Conservation (phyloP, 2,329 filamentous ascomycete species). For the Fusarium sp. region DNA sequence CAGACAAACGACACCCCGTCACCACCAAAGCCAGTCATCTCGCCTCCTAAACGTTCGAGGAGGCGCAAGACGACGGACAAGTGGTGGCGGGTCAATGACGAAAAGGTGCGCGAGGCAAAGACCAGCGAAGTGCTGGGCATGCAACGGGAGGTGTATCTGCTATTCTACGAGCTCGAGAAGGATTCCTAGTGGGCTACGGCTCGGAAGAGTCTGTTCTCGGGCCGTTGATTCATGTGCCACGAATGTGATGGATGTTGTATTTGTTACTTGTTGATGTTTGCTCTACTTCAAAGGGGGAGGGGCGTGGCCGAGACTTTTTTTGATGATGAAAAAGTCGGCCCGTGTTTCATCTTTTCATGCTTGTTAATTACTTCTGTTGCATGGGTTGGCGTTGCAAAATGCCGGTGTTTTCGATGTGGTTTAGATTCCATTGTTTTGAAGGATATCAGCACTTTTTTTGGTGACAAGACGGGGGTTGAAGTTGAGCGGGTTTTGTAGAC, state of each 20-base stretch:
- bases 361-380: slow-evolving; percentile 16
- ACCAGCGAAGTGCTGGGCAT: slow-evolving; percentile 91
- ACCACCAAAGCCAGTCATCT: slow-evolving; percentile 34
- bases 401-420: slow-evolving; percentile 15
- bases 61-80: slow-evolving; percentile 73
- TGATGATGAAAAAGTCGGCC: not conserved
- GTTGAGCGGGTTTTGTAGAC: not conserved
- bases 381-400: slow-evolving; percentile 41
- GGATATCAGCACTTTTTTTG: slow-evolving; percentile 7
- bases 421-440: slow-evolving; percentile 28
- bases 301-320: not conserved
- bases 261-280: not conserved
- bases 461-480: not conserved
- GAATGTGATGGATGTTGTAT: slow-evolving; percentile 5
- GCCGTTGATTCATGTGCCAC: not conserved
- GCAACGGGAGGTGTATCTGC: slow-evolving; percentile 94
- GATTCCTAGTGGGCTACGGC: slow-evolving; percentile 37
- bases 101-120: slow-evolving; percentile 95
- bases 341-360: not conserved
- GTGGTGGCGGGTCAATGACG: slow-evolving; percentile 99
- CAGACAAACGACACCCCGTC: slow-evolving; percentile 40
- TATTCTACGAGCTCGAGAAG: slow-evolving; percentile 92
- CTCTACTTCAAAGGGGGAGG: not conserved
- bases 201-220: not conserved
- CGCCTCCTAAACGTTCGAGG: slow-evolving; percentile 55